phyloP scores from a whole-genome alignment of 192 early-diverging fungal genomes.

The Coemansia sp. region DNA sequence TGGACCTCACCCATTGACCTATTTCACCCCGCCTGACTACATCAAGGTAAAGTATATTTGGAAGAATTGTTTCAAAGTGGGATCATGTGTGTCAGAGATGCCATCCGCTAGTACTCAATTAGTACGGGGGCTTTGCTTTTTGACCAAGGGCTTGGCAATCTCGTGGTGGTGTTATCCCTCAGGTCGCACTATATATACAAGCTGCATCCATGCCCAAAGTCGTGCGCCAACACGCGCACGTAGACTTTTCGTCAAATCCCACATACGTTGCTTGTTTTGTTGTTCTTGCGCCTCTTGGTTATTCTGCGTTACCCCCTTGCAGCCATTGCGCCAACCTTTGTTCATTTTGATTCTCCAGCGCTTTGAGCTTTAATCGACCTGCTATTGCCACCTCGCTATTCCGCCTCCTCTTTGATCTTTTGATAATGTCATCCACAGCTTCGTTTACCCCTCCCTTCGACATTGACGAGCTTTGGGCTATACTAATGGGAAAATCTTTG shows the following conservation, averaged over 20 bases:
- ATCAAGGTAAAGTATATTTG: constrained; percentile 3
- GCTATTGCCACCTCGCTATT: background rate
- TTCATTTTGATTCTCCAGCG: background rate
- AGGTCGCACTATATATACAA: background rate
- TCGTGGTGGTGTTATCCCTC: background rate
- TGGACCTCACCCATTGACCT: background rate
- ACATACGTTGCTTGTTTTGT: background rate
- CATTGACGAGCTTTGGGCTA: background rate
- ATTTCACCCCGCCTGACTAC: background rate
- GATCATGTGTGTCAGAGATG: background rate
- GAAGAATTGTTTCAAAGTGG: background rate
- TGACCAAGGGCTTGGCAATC: background rate
- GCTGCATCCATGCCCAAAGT: background rate
- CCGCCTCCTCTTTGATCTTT: background rate
- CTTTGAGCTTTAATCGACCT: too few relatives aligned
- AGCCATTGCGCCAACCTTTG: background rate
- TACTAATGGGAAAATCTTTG: background rate
- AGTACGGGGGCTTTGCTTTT: background rate
- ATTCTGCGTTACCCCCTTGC: background rate
- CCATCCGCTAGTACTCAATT: background rate
- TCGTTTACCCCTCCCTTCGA: background rate
- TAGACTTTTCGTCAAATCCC: background rate
- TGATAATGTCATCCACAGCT: background rate
- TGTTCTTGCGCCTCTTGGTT: background rate
- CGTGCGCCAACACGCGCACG: constrained; percentile 1